Evolutionary conservation across 805 yeast species (phyloP).

Genomic region (Wickerhamomyces kurtzmanii): DNA sequence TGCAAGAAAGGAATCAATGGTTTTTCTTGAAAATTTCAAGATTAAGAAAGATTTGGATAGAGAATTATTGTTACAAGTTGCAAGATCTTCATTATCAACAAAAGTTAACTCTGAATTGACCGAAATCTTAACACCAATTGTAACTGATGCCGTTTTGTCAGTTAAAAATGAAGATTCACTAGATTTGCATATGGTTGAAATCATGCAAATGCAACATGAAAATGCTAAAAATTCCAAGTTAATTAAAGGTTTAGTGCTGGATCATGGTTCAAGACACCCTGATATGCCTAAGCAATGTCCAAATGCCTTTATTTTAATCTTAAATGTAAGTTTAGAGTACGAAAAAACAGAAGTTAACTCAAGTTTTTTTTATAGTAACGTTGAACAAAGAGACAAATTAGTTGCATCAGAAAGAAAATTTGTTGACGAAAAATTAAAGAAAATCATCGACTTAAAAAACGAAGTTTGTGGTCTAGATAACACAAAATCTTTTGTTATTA

Average conservation of each 20-base stretch:
- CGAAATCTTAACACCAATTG: slow-evolving; percentile 82
- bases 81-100: slow-evolving; percentile 80
- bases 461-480: slow-evolving; percentile 75
- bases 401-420: slow-evolving; percentile 90
- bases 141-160: slow-evolving; percentile 88
- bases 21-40: slow-evolving; percentile 61
- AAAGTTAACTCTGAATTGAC: slow-evolving; percentile 73
- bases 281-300: slow-evolving; percentile 91
- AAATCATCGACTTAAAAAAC: slow-evolving; percentile 88
- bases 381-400: slow-evolving; percentile 92
- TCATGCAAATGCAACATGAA: slow-evolving; percentile 96
- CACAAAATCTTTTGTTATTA: slow-evolving; percentile 77
- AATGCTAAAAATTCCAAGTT: slow-evolving; percentile 76
- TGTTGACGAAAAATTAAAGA: slow-evolving; percentile 86
- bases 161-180: slow-evolving; percentile 51
- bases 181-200: slow-evolving; percentile 95
- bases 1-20: slow-evolving; percentile 70
- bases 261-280: slow-evolving; percentile 98
- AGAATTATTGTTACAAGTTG: slow-evolving; percentile 84
- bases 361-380: slow-evolving; percentile 87
- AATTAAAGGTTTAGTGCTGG: slow-evolving; percentile 84
- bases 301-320: slow-evolving; percentile 77
- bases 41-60: slow-evolving; percentile 53
- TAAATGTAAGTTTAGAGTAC: slow-evolving; percentile 91
- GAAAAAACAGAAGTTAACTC: slow-evolving; percentile 97